Conservation (phyloP, 805 yeast species). For the Monosporozyma yasuniensis region DNA sequence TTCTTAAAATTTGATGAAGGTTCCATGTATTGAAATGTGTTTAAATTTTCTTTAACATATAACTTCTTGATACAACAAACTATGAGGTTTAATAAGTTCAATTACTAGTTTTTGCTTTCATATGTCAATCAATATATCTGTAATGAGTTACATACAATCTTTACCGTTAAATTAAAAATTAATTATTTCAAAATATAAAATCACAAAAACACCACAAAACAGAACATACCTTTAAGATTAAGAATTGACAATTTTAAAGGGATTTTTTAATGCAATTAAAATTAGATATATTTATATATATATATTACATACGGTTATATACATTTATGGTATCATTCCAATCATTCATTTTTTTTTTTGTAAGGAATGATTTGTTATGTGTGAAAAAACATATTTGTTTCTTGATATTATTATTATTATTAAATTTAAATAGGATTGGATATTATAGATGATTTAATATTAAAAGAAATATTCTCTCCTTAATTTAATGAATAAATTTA, state of each 20-base stretch:
- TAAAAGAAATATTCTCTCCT: too few relatives aligned
- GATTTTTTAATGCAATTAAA: neutral
- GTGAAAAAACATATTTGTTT: neutral
- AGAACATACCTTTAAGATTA: neutral
- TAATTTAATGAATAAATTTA: conserved; percentile 2
- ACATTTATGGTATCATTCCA: neutral
- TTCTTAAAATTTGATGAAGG: neutral
- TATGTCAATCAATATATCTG: neutral
- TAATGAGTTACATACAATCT: neutral
- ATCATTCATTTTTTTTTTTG: too few relatives aligned
- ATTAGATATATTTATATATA: neutral
- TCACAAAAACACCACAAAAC: neutral
- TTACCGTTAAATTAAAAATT: neutral
- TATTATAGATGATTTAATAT: neutral
- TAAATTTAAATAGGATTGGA: neutral
- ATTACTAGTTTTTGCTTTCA: neutral
- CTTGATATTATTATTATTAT: too few relatives aligned
- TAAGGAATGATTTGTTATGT: neutral
- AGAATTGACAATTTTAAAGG: neutral
- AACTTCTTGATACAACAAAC: neutral
- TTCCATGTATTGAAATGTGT: neutral
- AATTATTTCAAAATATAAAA: neutral
- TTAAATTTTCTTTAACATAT: neutral
- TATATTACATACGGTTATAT: neutral
- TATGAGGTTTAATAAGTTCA: too few relatives aligned